Evolutionary conservation across 805 yeast species (phyloP).

Genomic region (Yarrowia sp.): DNA sequence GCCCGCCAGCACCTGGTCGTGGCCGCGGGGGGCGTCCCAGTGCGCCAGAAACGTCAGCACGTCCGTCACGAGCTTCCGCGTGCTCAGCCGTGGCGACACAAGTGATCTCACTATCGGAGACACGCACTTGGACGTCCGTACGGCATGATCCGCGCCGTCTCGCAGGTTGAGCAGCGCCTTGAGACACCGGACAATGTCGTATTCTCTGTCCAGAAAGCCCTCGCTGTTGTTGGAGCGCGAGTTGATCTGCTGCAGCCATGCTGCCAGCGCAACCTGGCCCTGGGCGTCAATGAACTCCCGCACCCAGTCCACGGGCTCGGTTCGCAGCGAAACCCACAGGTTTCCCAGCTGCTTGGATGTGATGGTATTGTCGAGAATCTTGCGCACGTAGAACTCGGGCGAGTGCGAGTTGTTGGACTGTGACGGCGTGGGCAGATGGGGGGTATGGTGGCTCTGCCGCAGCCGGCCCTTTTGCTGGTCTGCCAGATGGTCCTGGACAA

Average conservation of each 20-base stretch:
- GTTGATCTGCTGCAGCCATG: slow-evolving; percentile 53
- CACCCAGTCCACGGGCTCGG: slow-evolving; percentile 86
- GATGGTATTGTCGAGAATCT: slow-evolving; percentile 65
- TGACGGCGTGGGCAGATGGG: neutral
- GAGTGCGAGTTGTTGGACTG: slow-evolving; percentile 39
- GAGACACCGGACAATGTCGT: slow-evolving; percentile 70
- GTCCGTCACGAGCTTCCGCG: slow-evolving; percentile 78
- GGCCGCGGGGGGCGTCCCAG: slow-evolving; percentile 46
- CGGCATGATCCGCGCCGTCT: slow-evolving; percentile 58
- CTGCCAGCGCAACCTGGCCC: slow-evolving; percentile 75
- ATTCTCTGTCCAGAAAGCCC: slow-evolving; percentile 63
- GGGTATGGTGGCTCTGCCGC: slow-evolving; percentile 33
- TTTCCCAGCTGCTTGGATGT: slow-evolving; percentile 69
- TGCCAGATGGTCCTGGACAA: slow-evolving; percentile 78
- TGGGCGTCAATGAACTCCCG: slow-evolving; percentile 68
- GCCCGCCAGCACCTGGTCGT: slow-evolving; percentile 54
- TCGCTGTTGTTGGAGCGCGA: slow-evolving; percentile 37
- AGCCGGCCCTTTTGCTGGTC: slow-evolving; percentile 59
- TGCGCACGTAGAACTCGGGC: slow-evolving; percentile 75
- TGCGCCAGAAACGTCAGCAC: slow-evolving; percentile 57
- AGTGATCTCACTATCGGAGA: slow-evolving; percentile 69
- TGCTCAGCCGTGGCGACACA: slow-evolving; percentile 66
- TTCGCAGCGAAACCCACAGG: slow-evolving; percentile 85
- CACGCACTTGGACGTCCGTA: slow-evolving; percentile 44
- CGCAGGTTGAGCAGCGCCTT: slow-evolving; percentile 65